phyloP scores from a whole-genome alignment of 2,329 filamentous ascomycete genomes.

The Fusarium sp. region DNA sequence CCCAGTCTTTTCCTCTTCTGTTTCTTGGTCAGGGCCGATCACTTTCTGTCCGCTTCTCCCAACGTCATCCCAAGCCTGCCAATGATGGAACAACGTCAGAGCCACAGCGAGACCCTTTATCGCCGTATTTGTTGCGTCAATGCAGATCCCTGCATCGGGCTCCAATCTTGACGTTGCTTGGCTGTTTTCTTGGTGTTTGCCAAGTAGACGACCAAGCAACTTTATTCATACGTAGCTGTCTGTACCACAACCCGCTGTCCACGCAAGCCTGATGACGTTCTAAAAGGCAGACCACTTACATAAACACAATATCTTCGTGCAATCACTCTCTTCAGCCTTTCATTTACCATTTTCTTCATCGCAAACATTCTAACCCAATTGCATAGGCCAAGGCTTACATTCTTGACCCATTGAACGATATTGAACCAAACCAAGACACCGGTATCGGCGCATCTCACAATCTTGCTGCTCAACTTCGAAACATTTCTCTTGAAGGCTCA shows the following conservation, averaged over 20 bases:
- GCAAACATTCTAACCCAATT: neutral
- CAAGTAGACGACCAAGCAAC: constrained; percentile 20
- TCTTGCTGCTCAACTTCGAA: constrained; percentile 33
- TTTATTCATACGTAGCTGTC: constrained; percentile 1
- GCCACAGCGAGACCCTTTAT: constrained; percentile 32
- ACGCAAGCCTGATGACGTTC: constrained; percentile 40
- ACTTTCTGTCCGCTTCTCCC: constrained; percentile 17
- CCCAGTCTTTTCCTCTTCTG: constrained; percentile 23
- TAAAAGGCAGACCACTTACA: constrained; percentile 11
- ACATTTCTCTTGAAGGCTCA: constrained; percentile 26
- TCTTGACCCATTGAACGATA: constrained; percentile 74
- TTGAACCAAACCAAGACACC: constrained; percentile 73
- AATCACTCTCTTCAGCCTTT: neutral
- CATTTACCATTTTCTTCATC: neutral
- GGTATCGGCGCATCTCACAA: constrained; percentile 50
- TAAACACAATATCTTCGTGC: neutral
- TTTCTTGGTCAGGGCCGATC: constrained; percentile 10
- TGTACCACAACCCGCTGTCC: constrained; percentile 23
- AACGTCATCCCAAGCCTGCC: constrained; percentile 35
- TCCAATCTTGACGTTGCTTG: constrained; percentile 17
- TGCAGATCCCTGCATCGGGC: constrained; percentile 24
- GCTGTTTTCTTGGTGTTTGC: constrained; percentile 28
- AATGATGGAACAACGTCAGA: constrained; percentile 29
- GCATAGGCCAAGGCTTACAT: constrained; percentile 71
- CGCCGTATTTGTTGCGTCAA: constrained; percentile 33